Evolutionary conservation across 192 early-diverging fungal species (phyloP), one percentile per base, ranked within the genome.

Genomic region (Rhizoclosmatium globosum): DNA sequence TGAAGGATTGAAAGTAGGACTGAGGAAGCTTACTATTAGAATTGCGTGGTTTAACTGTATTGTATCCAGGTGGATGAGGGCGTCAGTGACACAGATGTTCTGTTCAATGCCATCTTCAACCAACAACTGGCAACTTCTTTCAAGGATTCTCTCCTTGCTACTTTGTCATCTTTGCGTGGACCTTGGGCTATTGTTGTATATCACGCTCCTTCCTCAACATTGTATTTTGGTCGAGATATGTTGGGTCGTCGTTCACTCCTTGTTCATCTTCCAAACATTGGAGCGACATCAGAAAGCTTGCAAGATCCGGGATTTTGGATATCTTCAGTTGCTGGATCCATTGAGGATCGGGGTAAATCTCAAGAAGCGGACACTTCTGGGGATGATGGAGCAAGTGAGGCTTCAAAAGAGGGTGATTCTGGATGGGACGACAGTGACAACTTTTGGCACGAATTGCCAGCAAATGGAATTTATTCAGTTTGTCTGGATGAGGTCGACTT

Each of bases 161-260:
- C 82, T 4, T 66, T 96, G 17, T 31, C 84, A 11, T 78, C 61
- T 9, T 89, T 97, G 15, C 88, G 92, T 67, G 97, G 95, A 0
- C 94, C 94, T 0, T 98, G 91, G 85, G 92, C 95, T 0, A 90
- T 97, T 83, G 87, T 94, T 0, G 94, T 91, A 44, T 93, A 58
- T 62, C 68, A 82, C n/a, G 4, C 79, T 2, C 61, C 77, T 11
- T 39, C 57, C 23, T 53, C 62, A 1, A 71, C 70, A 13, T 48
- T 98, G 47, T 97, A 91, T 87, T 97, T 97, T 86, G 91, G 92
- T 1, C 84, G 97, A 15, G 97, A 98, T 78, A 92, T 89, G 42
- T 80, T 98, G 2, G 97, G 97, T 13, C 91, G 97, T 39, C 83
- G 97, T 39, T 96, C 94, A 2, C 78, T 95, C 6, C 76, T 94